Base-by-base conservation (phyloP, 208 protist genomes). In the Trypanosoma boissoni region DNA sequence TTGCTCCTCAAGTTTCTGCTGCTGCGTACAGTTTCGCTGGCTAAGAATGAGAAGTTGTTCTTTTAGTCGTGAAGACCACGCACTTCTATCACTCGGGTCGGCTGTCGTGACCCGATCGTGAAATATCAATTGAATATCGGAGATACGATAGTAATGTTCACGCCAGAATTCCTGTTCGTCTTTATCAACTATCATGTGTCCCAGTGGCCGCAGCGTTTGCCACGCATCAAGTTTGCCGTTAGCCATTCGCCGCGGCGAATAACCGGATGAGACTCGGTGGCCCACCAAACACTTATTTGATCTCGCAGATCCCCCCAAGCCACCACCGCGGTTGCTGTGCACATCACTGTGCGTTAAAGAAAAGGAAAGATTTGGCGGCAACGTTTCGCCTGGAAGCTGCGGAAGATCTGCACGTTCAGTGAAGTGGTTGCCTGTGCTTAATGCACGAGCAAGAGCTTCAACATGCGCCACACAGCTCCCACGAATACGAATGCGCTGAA, bases 401-500 rank as follows among this genome's bases (percentile, higher is more conserved):
- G 5, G 43, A 28, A 8, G 54, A n/a, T 12, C 20, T 28, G 12
- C 64, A 36, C 81, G 74, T 27, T 88, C 74, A 12, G 76, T 85
- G 50, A 91, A 86, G 69, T 87, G 79, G 48, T 80, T 62, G 10
- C 82, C 75, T 9, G 72, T 74, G 7, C 70, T 24, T 23, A 94
- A 58, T n/a, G 81, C 72, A 18, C 63, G 51, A 43, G 72, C 65
- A 6, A 94, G 70, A 1, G 83, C 68, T 52, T 88, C 75, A 5
- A 94, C 77, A 43, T 94, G 87, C 4, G 83, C 87, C 16, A 88
- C 69, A 48, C 74, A 80, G 71, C 83, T 91, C 2, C 87, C 87
- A 39, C 87, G 83, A 72, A 94, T 91, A 27, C 87, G 87, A 68
- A 94, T 80, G 18, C 80, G 80, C 58, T 94, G 87, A 54, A 86